Evolutionary conservation across 2,329 filamentous ascomycete species (phyloP), one percentile per base, ranked within the genome.

Genomic region (Monosporascus sp.): DNA sequence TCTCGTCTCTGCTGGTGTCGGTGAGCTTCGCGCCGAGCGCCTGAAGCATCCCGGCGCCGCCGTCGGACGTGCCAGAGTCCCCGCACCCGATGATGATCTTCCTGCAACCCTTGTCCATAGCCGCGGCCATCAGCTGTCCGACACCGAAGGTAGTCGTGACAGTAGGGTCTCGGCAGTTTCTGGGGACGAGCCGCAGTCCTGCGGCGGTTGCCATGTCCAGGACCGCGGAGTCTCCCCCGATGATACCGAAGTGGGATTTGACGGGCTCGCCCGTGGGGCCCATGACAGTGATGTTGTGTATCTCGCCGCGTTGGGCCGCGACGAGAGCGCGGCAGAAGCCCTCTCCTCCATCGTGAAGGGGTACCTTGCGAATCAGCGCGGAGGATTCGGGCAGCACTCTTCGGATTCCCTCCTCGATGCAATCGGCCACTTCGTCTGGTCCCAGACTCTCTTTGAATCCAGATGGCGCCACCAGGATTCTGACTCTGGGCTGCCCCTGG

Each of bases 201-300:
- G 78, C 78, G 1, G 77, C 78, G 5, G 77, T 76, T 5, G 78
- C 78, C 74, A 81, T 80, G 53, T 81, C 78, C 14, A 81, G 64
- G 7, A 80, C 73, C 3, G 76, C 78, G 6, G 75, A 48, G 26
- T 49, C 63, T 52, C 56, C 66, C 51, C 38, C 50, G 9, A 79
- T 63, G 37, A 80, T 69, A 7, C 78, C 78, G 54, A 77, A 76
- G 60, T 73, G 73, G 5, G 78, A 79, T 3, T 66, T 43, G 24
- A 80, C 64, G 1, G 65, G 67, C 1, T 65, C 44, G 1, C 74
- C 71, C 4, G 76, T 67, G 1, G 78, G 78, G 0, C 78, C 78
- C 5, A 64, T 73, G 22, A 81, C 73, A 7, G 61, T 59, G 36
- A 72, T 45, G 0, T 65, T 55, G 19, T 69, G 63, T 24, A 79